A percentile compares a stretch with the other conserved stretches of the same genome.
Conservation (phyloP, 1,284 basidiomycete species). For the Puccinia novopanici region DNA sequence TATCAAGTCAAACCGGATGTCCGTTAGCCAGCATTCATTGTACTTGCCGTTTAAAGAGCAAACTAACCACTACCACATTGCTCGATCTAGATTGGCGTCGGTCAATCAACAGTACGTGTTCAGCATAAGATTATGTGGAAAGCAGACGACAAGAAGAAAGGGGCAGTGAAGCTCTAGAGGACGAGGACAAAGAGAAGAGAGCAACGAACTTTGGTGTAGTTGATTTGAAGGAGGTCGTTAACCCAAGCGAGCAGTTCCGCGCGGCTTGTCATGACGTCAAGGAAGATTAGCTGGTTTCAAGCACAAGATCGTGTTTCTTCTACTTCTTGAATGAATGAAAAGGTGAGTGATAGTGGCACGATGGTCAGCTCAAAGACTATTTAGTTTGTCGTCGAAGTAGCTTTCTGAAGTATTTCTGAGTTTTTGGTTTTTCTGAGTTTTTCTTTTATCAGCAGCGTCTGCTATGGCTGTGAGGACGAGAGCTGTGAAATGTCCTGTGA, state of each 20-base stretch:
- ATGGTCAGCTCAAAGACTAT: no score
- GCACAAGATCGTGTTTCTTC: neutral
- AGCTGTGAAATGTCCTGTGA: no score
- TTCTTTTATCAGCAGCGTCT: no score
- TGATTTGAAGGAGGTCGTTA: slow-evolving; percentile 85
- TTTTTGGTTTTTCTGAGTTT: no score
- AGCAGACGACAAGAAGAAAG: neutral
- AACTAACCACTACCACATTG: slow-evolving; percentile 41
- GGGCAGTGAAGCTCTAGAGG: neutral
- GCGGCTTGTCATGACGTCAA: slow-evolving; percentile 60
- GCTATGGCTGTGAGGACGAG: no score
- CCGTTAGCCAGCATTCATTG: neutral
- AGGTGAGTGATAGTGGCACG: no score
- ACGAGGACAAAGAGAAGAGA: slow-evolving; percentile 61
- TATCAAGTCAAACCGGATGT: slow-evolving; percentile 66
- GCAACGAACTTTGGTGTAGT: slow-evolving; percentile 92
- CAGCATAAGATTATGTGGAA: neutral
- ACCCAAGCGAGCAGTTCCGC: slow-evolving; percentile 90
- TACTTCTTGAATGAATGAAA: no score
- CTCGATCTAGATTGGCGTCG: slow-evolving; percentile 29
- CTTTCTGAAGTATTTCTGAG: no score
- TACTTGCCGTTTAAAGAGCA: neutral
- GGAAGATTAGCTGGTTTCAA: neutral
- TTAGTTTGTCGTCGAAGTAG: no score
- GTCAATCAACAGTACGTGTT: neutral